Percentiles rank a stretch among this genome's conserved stretches.
Conservation (phyloP, 2,329 filamentous ascomycete genomes). For the Sclerotinia trifoliorum region DNA sequence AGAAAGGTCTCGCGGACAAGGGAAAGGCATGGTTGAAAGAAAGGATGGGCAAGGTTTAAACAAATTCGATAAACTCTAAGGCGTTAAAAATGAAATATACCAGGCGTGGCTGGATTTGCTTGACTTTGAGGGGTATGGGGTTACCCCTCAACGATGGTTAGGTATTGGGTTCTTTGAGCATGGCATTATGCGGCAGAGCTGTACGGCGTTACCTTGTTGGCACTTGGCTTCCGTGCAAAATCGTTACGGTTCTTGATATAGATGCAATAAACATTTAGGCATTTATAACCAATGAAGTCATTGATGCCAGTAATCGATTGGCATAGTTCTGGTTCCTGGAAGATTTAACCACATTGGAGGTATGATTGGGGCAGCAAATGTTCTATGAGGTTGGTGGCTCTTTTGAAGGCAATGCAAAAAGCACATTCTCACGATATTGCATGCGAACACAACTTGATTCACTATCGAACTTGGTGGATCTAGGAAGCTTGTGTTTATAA, state of each 20-base stretch:
- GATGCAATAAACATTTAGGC: not conserved
- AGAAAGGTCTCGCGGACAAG: constrained; percentile 48
- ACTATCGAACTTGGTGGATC: not conserved
- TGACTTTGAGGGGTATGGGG: not conserved
- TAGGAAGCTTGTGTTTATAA: not conserved
- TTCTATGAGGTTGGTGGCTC: constrained; percentile 10
- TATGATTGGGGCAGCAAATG: not conserved
- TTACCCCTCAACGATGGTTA: not conserved
- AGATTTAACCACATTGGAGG: not conserved
- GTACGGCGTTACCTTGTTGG: not conserved
- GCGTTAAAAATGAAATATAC: not conserved
- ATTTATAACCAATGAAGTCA: not conserved
- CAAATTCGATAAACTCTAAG: not conserved
- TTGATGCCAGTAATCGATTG: constrained; percentile 2
- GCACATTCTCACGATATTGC: not conserved
- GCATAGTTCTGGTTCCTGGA: not conserved
- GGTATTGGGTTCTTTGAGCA: not conserved
- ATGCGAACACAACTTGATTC: not conserved
- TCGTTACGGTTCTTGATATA: not conserved
- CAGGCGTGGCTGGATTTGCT: constrained; percentile 18
- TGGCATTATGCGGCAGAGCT: constrained; percentile 5
- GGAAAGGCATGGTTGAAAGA: constrained; percentile 48
- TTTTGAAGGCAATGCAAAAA: not conserved
- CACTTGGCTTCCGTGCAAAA: not conserved
- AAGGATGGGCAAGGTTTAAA: constrained; percentile 14